Evolutionary conservation across 257 asterid species (phyloP), one percentile per base, ranked within the genome.

Genomic region (Lantana camara): DNA sequence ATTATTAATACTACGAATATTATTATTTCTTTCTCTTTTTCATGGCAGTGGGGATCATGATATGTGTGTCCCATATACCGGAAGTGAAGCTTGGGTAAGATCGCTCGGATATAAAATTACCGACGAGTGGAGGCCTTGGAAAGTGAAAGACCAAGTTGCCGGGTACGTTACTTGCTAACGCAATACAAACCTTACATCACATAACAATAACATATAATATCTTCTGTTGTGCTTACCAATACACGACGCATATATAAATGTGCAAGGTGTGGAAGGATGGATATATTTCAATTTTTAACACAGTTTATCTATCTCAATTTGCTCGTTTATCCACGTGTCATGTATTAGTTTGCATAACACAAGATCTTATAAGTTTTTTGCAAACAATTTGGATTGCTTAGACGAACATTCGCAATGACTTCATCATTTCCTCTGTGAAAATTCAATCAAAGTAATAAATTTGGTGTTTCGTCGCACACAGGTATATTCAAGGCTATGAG

Each of bases 31-130:
- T 27, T 27, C 2, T 35, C 44, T 44, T 51, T 63, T 67, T 49
- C n/a, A 0, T 75, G 20, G 65, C 94, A 93, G 97, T 27, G 97
- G 99, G 34, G 99, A 93, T 80, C 99, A 93, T 68, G 99, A 90
- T 75, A 83, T 93, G 97, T 93, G 99, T 70, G 96, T 93, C 22
- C 99, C 99, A 7, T 90, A 16, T 52, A 93, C 91, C n/a, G 99
- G 99, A 58, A 87, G 82, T 57, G 74, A 87, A 83, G 96, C 87
- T 5, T 93, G 97, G 99, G 85, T 95, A 32, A 79, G 87, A 73
- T 85, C 99, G 14, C 10, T 93, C 8, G 99, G 99, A 66, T 90
- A 93, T 67, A 71, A 77, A 76, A 78, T 62, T 53, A 71, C 81
- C 10, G 97, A 90, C 22, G 84, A 77, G 57, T 87, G 97, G 96